Evolutionary conservation across 495 filamentous ascomycete species (phyloP), one percentile per base, ranked within the genome.

Genomic region (Penicillium cosmopolitanum): DNA sequence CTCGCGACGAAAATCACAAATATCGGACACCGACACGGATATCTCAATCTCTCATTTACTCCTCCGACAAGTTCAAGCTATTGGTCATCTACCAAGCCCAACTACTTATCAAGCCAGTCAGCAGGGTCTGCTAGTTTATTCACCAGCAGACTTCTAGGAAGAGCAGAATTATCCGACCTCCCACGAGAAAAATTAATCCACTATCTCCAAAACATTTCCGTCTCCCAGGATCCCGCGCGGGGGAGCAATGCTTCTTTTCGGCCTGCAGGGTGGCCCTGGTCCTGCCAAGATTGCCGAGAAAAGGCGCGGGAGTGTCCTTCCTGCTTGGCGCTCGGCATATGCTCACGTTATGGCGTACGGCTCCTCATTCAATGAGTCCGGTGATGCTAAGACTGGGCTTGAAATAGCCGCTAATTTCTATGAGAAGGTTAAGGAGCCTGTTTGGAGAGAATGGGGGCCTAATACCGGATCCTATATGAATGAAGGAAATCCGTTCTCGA

Each of bases 401-500:
- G n/a, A 56, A 42, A 47, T 16, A 34, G 58, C 47, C 0, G 43
- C 35, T 1, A 25, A 57, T 5, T 63, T 61, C 48, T 61, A 55
- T 48, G 54, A 70, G 13, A 46, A 19, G 1, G 19, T 28, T 11
- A 58, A 53, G 12, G 70, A 70, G 53, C 19, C 61, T 34, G 51
- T 68, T 19, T 70, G 67, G 70, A 62, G 57, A 35, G 35, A 62
- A 7, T 70, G 65, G 70, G 58, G 68, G 4, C 67, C 68, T 5
- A 38, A 60, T 5, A 48, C 34, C 3, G 68, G 69, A 0, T 56
- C 69, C 0, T 72, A 70, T 23, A 66, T 70, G 63, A 73, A 72
- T 35, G 65, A 68, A 31, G 69, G 60, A n/a, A 83, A 89, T 61
- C 62, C 79, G 1, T 76, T 80, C 57, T 82, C 84, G 62, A 80